Evolutionary conservation across 2,329 filamentous ascomycete genomes (phyloP).

Genomic region (Xylaria sp.): DNA sequence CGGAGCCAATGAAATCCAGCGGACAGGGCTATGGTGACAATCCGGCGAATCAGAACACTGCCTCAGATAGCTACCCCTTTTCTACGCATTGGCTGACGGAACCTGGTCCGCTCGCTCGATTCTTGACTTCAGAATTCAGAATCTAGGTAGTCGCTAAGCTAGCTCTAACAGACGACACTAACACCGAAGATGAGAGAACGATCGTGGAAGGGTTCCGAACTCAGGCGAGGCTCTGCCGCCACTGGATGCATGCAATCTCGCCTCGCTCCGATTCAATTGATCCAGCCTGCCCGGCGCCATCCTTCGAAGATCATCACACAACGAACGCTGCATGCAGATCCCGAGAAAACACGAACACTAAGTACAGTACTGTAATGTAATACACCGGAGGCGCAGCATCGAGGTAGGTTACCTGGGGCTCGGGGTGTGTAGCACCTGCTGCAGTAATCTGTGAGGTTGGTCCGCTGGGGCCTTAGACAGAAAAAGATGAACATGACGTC

Average conservation of each 20-base stretch:
- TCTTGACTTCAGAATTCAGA: not conserved
- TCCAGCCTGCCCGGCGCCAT: not conserved
- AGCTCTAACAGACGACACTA: no score
- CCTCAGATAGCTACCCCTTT: slow-evolving; percentile 22
- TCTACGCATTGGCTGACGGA: slow-evolving; percentile 19
- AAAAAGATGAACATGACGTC: slow-evolving; percentile 7
- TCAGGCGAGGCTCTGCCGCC: not conserved
- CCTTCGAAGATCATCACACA: not conserved
- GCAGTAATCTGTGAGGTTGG: slow-evolving; percentile 17
- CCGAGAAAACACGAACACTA: not conserved
- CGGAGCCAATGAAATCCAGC: slow-evolving; percentile 11
- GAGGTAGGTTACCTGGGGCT: not conserved
- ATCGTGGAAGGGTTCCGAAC: not conserved
- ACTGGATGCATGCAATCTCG: not conserved
- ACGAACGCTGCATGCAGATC: not conserved
- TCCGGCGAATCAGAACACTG: slow-evolving; percentile 10
- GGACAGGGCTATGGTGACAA: not conserved
- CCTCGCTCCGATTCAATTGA: slow-evolving; percentile 1
- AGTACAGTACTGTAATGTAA: not conserved
- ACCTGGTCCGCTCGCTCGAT: not conserved
- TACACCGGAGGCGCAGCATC: not conserved
- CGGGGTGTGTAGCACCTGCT: no score
- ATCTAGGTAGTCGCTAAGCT: no score
- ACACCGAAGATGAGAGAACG: not conserved
- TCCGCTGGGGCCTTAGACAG: not conserved